Percentiles rank a stretch among this genome's conserved stretches.
Conservation (phyloP, 2,329 filamentous ascomycete genomes). For the Colletotrichum karsti region DNA sequence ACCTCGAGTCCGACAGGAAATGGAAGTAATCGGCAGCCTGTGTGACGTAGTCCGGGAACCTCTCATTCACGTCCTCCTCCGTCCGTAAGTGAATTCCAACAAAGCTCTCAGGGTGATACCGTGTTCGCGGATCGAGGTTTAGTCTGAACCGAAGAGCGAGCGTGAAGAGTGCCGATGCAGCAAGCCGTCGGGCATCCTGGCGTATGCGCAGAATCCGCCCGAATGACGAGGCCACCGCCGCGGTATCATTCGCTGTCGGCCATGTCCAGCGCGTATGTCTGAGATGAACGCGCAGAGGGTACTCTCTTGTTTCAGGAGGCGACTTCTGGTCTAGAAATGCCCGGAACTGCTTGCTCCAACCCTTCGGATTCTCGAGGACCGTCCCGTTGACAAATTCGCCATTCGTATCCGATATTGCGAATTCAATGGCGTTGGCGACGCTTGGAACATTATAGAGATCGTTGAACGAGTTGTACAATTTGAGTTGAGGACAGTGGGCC, state of each 20-base stretch:
- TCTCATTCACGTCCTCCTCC: slow-evolving; percentile 37
- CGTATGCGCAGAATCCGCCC: slow-evolving; percentile 48
- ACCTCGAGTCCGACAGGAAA: slow-evolving; percentile 36
- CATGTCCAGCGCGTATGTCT: slow-evolving; percentile 38
- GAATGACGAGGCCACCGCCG: slow-evolving; percentile 42
- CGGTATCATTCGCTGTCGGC: slow-evolving; percentile 39
- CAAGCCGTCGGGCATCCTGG: slow-evolving; percentile 41
- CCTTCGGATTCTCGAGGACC: slow-evolving; percentile 34
- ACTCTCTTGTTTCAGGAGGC: slow-evolving; percentile 36
- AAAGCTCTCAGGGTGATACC: slow-evolving; percentile 35
- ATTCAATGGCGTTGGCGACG: slow-evolving; percentile 33
- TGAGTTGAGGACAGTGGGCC: slow-evolving; percentile 45
- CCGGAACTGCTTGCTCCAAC: slow-evolving; percentile 34
- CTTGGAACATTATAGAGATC: slow-evolving; percentile 42
- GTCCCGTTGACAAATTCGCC: slow-evolving; percentile 32
- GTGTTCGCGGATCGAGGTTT: slow-evolving; percentile 35
- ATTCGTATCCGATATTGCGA: slow-evolving; percentile 34
- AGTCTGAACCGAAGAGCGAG: slow-evolving; percentile 37
- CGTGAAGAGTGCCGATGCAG: slow-evolving; percentile 43
- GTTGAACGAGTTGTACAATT: slow-evolving; percentile 42
- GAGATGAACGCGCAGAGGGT: slow-evolving; percentile 43
- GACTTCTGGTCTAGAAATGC: slow-evolving; percentile 35
- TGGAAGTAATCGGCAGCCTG: slow-evolving; percentile 42
- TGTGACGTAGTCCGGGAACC: slow-evolving; percentile 40
- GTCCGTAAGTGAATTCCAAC: slow-evolving; percentile 46